A percentile compares a stretch with the other conserved stretches of the same genome.
phyloP scores from a whole-genome alignment of 2,329 filamentous ascomycete species.

The Phoma sp. region DNA sequence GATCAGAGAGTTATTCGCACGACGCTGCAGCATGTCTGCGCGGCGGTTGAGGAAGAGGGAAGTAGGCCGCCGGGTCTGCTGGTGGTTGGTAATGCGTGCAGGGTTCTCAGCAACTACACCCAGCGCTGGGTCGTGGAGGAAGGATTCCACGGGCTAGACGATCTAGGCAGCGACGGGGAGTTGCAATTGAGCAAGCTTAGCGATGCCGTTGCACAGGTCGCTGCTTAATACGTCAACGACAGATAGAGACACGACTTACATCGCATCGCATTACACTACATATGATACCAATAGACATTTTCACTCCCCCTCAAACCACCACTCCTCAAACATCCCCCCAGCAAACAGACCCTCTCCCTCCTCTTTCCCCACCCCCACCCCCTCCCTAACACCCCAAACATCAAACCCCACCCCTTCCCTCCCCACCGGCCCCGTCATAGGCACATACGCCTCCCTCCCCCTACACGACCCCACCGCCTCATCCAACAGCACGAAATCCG shows the following conservation, averaged over 20 bases:
- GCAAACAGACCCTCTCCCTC: no score
- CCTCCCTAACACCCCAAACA: slow-evolving; percentile 23
- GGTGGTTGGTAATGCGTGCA: slow-evolving; percentile 84
- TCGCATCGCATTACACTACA: background rate
- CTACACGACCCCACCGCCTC: slow-evolving; percentile 26
- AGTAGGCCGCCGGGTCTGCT: slow-evolving; percentile 87
- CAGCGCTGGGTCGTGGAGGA: slow-evolving; percentile 86
- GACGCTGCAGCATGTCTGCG: slow-evolving; percentile 78
- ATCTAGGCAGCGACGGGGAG: slow-evolving; percentile 32
- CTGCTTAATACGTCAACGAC: background rate
- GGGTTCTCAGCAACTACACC: slow-evolving; percentile 70
- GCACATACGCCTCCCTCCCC: slow-evolving; percentile 24
- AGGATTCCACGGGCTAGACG: slow-evolving; percentile 77
- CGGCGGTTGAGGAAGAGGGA: slow-evolving; percentile 87
- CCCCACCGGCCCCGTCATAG: slow-evolving; percentile 16
- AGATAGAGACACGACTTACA: background rate
- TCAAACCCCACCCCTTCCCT: slow-evolving; percentile 24
- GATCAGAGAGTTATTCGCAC: slow-evolving; percentile 94
- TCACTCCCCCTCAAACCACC: slow-evolving; percentile 5
- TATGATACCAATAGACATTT: slow-evolving; percentile 14
- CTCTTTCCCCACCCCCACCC: background rate
- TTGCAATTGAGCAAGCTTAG: slow-evolving; percentile 29
- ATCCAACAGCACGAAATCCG: slow-evolving; percentile 21
- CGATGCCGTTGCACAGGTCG: slow-evolving; percentile 15
- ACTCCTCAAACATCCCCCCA: slow-evolving; percentile 21